Evolutionary conservation across 306 rosid genomes (phyloP), one percentile per base, ranked within the genome.

Genomic region (Fagus crenata): DNA sequence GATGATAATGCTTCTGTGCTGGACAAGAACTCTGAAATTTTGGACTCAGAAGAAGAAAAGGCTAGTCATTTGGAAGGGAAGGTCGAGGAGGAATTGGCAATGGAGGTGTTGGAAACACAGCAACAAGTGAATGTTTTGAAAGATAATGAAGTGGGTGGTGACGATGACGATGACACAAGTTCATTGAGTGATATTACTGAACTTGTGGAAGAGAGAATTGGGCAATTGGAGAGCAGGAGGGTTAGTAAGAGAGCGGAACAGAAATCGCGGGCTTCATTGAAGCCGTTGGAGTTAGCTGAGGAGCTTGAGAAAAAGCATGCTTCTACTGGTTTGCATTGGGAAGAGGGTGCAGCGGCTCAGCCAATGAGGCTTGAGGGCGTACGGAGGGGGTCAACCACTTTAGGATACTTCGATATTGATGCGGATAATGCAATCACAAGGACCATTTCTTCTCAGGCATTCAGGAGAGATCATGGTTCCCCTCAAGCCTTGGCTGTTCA

Each of bases 281-380:
- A 87, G 84, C 92, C 97, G 1, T 96, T 95, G 15, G 91, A 95
- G 60, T 73, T 87, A 31, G 99, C 99, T 0, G 99, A 92, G 81
- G 96, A 92, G 78, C 78, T 88, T 33, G 99, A 95, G 89, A 92
- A 86, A 90, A 95, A 87, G 74, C 90, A 89, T 58, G 99, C 99
- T 87, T 95, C 94, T 8, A 92, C 93, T 71, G 97, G 92, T 81
- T 71, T 92, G 85, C 89, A 95, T 73, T 90, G 86, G 93, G 97
- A 92, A 81, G 99, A 87, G 83, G 99, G 99, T 53, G 99, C 96
- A 43, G 99, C 97, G 63, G 97, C 99, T 56, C 99, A 90, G 83
- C 99, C 99, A 54, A 92, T 92, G 99, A 82, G 92, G 89, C 92
- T 95, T 3, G 99, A 95, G 87, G 97, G 99, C 3, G 86, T 90